phyloP scores from a whole-genome alignment of 192 early-diverging fungal species.

The Polychytrium aggregatum region DNA sequence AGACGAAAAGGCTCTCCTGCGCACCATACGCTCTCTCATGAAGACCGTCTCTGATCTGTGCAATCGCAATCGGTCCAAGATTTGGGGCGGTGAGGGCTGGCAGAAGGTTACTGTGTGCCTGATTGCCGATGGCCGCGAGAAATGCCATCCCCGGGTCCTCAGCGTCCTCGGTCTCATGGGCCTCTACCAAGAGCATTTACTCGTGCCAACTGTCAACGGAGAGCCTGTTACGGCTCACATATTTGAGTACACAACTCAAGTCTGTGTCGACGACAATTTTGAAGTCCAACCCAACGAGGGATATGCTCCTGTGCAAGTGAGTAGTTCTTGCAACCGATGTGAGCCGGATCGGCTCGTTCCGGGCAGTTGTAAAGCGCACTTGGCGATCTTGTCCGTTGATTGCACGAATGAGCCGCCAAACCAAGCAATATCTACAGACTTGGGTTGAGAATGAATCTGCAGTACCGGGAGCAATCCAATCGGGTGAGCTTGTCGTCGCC shows the following conservation, averaged over 20 bases:
- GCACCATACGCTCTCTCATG: slow-evolving; percentile 66
- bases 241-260: slow-evolving; percentile 67
- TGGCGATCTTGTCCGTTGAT: too few species aligned
- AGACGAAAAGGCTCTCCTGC: slow-evolving; percentile 68
- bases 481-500: too few species aligned
- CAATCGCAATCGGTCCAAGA: slow-evolving; percentile 3
- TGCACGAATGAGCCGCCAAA: too few species aligned
- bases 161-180: slow-evolving; percentile 53
- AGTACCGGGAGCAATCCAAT: too few species aligned
- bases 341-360: too few species aligned
- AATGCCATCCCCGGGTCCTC: slow-evolving; percentile 53
- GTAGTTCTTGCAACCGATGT: too few species aligned
- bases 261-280: slow-evolving; percentile 59
- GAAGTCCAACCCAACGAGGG: slow-evolving; percentile 45
- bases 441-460: too few species aligned
- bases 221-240: slow-evolving; percentile 55
- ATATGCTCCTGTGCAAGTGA: slow-evolving; percentile 55
- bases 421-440: too few species aligned
- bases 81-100: slow-evolving; percentile 65
- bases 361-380: too few species aligned
- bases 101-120: slow-evolving; percentile 63
- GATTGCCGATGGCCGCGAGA: slow-evolving; percentile 60
- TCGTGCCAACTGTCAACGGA: slow-evolving; percentile 42
- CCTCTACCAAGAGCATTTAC: slow-evolving; percentile 22
- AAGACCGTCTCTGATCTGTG: slow-evolving; percentile 34